phyloP scores from a whole-genome alignment of 2,329 filamentous ascomycete species.

The Cephalotrichum gorgonifer region DNA sequence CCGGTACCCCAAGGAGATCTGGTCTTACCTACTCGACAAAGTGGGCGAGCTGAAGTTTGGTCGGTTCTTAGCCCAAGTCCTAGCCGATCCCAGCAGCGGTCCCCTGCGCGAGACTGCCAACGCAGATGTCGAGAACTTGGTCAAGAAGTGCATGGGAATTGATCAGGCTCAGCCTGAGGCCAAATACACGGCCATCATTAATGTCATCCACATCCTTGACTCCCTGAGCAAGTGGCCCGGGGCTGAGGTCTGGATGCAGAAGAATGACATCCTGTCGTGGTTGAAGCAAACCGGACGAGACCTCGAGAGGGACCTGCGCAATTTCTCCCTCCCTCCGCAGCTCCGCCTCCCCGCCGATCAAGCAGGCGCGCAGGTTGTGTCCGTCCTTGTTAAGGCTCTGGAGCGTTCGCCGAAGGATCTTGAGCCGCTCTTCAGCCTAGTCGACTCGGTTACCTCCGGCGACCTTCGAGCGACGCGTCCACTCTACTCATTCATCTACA shows the following conservation, averaged over 20 bases:
- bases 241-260: slow-evolving; percentile 62
- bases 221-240: slow-evolving; percentile 61
- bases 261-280: slow-evolving; percentile 50
- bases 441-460: slow-evolving; percentile 74
- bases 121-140: slow-evolving; percentile 61
- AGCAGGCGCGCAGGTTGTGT: slow-evolving; percentile 78
- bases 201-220: slow-evolving; percentile 76
- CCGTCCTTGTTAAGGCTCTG: slow-evolving; percentile 73
- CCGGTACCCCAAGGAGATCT: slow-evolving; percentile 81
- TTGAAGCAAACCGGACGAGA: slow-evolving; percentile 62
- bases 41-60: slow-evolving; percentile 82
- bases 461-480: slow-evolving; percentile 69
- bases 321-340: slow-evolving; percentile 57
- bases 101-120: slow-evolving; percentile 66
- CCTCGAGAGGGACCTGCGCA: slow-evolving; percentile 63
- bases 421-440: slow-evolving; percentile 73
- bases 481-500: slow-evolving; percentile 75
- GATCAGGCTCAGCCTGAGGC: slow-evolving; percentile 59
- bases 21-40: slow-evolving; percentile 67
- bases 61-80: slow-evolving; percentile 79
- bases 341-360: slow-evolving; percentile 82
- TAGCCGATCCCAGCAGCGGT: slow-evolving; percentile 64
- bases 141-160: slow-evolving; percentile 55
- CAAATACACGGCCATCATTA: slow-evolving; percentile 61
- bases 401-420: slow-evolving; percentile 64